phyloP scores from a whole-genome alignment of 805 yeast species.

The Clavispora carvajalis region DNA sequence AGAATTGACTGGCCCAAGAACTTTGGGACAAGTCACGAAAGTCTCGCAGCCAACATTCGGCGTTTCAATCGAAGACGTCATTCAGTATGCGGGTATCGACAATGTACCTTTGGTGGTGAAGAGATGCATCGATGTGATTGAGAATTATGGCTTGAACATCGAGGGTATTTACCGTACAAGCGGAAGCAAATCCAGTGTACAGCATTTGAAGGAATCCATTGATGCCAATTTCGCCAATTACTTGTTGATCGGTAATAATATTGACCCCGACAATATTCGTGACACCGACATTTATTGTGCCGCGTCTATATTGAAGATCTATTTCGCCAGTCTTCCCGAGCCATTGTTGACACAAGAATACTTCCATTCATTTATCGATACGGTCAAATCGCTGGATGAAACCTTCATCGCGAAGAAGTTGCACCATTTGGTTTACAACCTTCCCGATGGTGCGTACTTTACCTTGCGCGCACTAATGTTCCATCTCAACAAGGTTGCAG shows the following conservation, averaged over 20 bases:
- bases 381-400: conserved; percentile 49
- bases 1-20: conserved; percentile 32
- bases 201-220: conserved; percentile 64
- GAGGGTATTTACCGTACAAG: conserved; percentile 89
- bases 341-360: conserved; percentile 69
- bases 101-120: conserved; percentile 88
- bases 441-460: conserved; percentile 94
- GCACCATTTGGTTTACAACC: conserved; percentile 81
- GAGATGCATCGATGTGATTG: conserved; percentile 83
- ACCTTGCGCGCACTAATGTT: conserved; percentile 79
- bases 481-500: conserved; percentile 74
- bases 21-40: conserved; percentile 17
- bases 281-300: conserved; percentile 83
- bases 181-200: conserved; percentile 72
- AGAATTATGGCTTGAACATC: conserved; percentile 72
- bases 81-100: conserved; percentile 76
- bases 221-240: conserved; percentile 70
- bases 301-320: conserved; percentile 81
- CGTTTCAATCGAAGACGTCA: conserved; percentile 68
- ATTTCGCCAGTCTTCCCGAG: conserved; percentile 81
- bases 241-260: conserved; percentile 36
- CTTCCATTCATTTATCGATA: conserved; percentile 58
- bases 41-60: conserved; percentile 61
- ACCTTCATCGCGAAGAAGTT: conserved; percentile 60
- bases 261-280: conserved; percentile 41